phyloP scores from a whole-genome alignment of 176 grass and related monocot genomes.

The Oryza punctata region DNA sequence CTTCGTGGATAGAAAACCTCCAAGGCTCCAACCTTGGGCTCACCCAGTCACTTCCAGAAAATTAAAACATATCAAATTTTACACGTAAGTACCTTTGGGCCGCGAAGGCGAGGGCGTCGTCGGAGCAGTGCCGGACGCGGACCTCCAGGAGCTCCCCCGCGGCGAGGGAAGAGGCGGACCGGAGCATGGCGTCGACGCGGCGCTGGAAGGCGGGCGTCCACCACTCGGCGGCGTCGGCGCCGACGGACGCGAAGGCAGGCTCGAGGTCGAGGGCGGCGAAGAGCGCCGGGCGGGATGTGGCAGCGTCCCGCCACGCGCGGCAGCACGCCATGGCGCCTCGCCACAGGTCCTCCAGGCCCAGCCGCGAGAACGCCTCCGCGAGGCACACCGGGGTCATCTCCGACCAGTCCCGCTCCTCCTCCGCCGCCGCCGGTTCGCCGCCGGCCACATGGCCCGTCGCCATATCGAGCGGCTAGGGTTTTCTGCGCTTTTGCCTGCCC shows the following conservation, averaged over 20 bases:
- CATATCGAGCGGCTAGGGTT: constrained; percentile 31
- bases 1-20: background rate
- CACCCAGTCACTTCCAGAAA: background rate
- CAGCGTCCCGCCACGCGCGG: constrained; percentile 74
- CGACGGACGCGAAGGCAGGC: constrained; percentile 54
- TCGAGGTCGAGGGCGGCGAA: constrained; percentile 66
- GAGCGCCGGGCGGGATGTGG: constrained; percentile 49
- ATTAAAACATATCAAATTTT: background rate
- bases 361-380: constrained; percentile 64
- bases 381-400: constrained; percentile 79
- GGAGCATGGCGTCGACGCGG: constrained; percentile 82
- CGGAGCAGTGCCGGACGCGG: constrained; percentile 76
- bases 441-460: background rate
- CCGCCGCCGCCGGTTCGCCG: background rate
- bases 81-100: constrained; percentile 54
- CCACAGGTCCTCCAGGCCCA: constrained; percentile 72
- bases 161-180: constrained; percentile 57
- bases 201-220: constrained; percentile 95
- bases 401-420: constrained; percentile 61
- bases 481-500: too few relatives aligned
- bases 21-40: background rate
- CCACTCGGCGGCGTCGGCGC: constrained; percentile 57
- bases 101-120: constrained; percentile 62
- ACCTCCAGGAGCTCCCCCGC: constrained; percentile 56
- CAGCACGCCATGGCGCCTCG: constrained; percentile 71